These are phyloP conservation scores for Pseudoturritis turrita DNA, from an alignment of 345 rosid genomes.

Conservation along the genomic window DNA sequence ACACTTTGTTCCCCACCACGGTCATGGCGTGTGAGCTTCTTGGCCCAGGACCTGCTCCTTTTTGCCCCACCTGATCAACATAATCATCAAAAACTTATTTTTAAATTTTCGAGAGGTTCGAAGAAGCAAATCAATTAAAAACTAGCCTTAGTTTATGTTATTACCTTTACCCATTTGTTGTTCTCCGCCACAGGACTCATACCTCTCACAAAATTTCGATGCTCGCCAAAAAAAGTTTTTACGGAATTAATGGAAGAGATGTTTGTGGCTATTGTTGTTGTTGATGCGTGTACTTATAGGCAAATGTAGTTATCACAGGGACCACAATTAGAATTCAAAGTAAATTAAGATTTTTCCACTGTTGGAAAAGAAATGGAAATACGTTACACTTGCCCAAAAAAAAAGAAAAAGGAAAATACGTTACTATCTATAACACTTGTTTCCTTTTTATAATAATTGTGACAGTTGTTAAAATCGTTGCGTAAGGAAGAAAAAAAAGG, in stretches of 20 bases:
- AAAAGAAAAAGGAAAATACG: constrained; percentile 5
- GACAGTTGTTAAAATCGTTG: not conserved
- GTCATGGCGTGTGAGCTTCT: constrained; percentile 36
- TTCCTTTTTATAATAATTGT: not conserved
- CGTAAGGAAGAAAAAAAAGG: not conserved
- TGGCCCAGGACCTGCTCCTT: constrained; percentile 25
- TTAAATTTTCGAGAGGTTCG: not conserved
- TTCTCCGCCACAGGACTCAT: constrained; percentile 22
- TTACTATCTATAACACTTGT: constrained; percentile 8
- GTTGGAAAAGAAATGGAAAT: not conserved
- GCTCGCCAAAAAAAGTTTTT: not conserved
- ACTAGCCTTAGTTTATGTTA: no score
- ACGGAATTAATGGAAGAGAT: not conserved
- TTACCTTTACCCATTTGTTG: constrained; percentile 24
- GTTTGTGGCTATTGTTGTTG: not conserved
- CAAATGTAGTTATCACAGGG: not conserved
- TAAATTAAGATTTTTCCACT: not conserved
- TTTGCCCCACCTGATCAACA: constrained; percentile 17
- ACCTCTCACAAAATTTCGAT: not conserved
- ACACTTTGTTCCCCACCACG: constrained; percentile 28
- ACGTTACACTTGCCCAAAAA: no score
- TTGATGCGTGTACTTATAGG: not conserved
- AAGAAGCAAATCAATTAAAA: not conserved
- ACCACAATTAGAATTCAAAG: not conserved
- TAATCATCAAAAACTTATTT: not conserved